phyloP scores from a whole-genome alignment of 2,329 filamentous ascomycete species.

The Neonectria hederae region DNA sequence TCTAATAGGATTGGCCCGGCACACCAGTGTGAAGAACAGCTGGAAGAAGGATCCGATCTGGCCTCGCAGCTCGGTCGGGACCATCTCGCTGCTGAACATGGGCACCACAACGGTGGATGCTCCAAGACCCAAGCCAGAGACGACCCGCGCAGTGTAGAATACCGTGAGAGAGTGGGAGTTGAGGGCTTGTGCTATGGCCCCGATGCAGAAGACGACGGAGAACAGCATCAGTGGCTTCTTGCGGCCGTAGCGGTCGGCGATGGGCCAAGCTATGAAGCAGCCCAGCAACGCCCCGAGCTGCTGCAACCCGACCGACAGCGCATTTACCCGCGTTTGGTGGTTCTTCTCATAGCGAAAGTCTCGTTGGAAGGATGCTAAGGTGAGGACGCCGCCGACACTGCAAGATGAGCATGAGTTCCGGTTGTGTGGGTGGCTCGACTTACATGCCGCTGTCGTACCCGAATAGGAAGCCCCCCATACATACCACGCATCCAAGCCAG shows the following conservation, averaged over 20 bases:
- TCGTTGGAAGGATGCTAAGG: conserved; percentile 22
- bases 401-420: neutral
- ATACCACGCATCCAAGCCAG: conserved; percentile 12
- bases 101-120: conserved; percentile 10
- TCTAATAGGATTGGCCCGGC: neutral
- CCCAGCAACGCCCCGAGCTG: conserved; percentile 16
- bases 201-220: conserved; percentile 10
- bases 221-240: conserved; percentile 11
- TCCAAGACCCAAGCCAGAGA: conserved; percentile 8
- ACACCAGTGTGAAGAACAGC: conserved; percentile 15
- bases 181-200: conserved; percentile 7
- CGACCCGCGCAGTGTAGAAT: conserved; percentile 9
- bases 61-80: conserved; percentile 6
- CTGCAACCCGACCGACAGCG: conserved; percentile 10
- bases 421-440: neutral
- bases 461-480: conserved; percentile 16
- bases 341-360: conserved; percentile 19
- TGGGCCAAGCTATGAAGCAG: conserved; percentile 13
- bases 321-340: conserved; percentile 13
- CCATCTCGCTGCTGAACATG: conserved; percentile 20
- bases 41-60: conserved; percentile 16
- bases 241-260: conserved; percentile 8
- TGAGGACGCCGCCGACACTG: conserved; percentile 26
- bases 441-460: conserved; percentile 22
- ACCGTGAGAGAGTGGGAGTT: neutral